Conservation (phyloP, 345 rosid species). For the Lepidium sativum region DNA sequence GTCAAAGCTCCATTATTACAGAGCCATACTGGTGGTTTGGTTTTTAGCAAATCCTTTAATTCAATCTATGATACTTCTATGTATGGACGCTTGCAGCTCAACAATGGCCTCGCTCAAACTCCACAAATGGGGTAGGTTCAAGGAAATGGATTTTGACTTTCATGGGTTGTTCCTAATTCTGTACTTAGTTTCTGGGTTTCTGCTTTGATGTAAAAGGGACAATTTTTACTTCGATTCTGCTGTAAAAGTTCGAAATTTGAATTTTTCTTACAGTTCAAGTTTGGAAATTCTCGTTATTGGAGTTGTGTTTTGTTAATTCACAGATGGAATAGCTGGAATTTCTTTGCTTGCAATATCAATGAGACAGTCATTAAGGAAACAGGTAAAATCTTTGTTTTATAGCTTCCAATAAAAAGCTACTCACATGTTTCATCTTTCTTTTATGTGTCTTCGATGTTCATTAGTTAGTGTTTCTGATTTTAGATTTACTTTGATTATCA, state of each 20-base stretch:
- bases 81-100: constrained; percentile 70
- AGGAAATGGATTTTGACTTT: background rate
- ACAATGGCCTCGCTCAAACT: constrained; percentile 75
- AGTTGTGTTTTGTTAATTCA: constrained; percentile 15
- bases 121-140: constrained; percentile 86
- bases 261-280: background rate
- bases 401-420: background rate
- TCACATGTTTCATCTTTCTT: background rate
- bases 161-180: background rate
- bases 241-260: background rate
- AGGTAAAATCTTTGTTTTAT: constrained; percentile 29
- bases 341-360: constrained; percentile 78
- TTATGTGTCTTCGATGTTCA: background rate
- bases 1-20: constrained; percentile 35
- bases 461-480: background rate
- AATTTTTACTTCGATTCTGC: background rate
- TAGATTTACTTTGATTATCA: constrained; percentile 19
- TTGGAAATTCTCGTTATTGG: background rate
- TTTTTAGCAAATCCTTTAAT: constrained; percentile 39
- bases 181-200: background rate
- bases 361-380: constrained; percentile 88
- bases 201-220: background rate
- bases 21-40: constrained; percentile 22
- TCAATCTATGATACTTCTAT: constrained; percentile 61
- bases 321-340: constrained; percentile 99